These are phyloP conservation scores for Fimicolochytrium jonesii DNA, from an alignment of 192 early-diverging fungal species.

Conservation along the genomic window DNA sequence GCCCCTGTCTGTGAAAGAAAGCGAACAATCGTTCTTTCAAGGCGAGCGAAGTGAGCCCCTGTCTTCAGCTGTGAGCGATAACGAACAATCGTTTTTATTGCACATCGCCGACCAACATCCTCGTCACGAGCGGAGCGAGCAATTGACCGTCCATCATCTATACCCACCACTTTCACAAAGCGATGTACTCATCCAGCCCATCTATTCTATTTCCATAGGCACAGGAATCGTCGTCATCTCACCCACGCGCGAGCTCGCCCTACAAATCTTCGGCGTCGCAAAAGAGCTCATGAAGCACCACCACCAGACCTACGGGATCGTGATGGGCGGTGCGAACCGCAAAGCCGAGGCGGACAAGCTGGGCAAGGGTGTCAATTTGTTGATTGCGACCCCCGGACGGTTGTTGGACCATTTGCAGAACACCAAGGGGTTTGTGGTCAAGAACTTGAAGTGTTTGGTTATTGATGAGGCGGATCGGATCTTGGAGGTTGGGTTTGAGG, in stretches of 20 bases:
- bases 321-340: slow-evolving; percentile 97
- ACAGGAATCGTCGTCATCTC: slow-evolving; percentile 94
- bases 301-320: slow-evolving; percentile 95
- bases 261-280: slow-evolving; percentile 98
- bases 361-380: slow-evolving; percentile 89
- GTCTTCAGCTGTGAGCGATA: too few species aligned
- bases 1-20: too few species aligned
- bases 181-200: too few species aligned
- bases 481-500: slow-evolving; percentile 96
- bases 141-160: too few species aligned
- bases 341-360: slow-evolving; percentile 95
- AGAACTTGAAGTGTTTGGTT: slow-evolving; percentile 89
- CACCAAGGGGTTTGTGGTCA: slow-evolving; percentile 91
- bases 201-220: too few species aligned
- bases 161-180: too few species aligned
- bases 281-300: slow-evolving; percentile 93
- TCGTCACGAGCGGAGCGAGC: too few species aligned
- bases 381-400: slow-evolving; percentile 95
- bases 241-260: slow-evolving; percentile 95
- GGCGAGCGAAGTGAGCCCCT: too few species aligned
- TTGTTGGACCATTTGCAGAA: slow-evolving; percentile 98
- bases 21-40: too few species aligned
- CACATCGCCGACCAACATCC: too few species aligned
- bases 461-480: slow-evolving; percentile 98
- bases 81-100: too few species aligned